These are phyloP conservation scores for Hemileia vastatrix DNA, from an alignment of 1,284 basidiomycete species.

Conservation along the genomic window DNA sequence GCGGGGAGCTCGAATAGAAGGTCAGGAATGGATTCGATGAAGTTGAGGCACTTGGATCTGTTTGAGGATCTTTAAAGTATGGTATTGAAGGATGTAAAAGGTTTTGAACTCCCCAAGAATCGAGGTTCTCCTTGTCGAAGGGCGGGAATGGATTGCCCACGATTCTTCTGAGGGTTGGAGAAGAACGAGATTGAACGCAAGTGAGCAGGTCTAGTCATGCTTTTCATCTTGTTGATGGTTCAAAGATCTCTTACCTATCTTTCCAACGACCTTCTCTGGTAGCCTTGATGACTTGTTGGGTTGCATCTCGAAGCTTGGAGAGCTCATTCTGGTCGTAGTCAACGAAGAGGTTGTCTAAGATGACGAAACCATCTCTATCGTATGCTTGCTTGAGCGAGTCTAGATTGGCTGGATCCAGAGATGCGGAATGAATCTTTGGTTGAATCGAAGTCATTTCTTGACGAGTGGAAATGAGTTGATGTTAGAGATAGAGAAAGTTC, in stretches of 20 bases:
- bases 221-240: neutral
- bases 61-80: constrained; percentile 55
- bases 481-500: too few relatives aligned
- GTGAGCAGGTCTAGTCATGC: neutral
- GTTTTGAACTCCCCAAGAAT: constrained; percentile 72
- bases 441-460: too few relatives aligned
- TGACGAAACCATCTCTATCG: constrained; percentile 60
- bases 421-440: too few relatives aligned
- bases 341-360: constrained; percentile 57
- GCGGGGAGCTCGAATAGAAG: too few relatives aligned
- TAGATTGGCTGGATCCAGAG: too few relatives aligned
- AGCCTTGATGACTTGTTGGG: constrained; percentile 51
- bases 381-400: constrained; percentile 50
- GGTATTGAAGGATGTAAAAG: constrained; percentile 64
- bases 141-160: constrained; percentile 77
- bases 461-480: too few relatives aligned
- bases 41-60: constrained; percentile 52
- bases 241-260: too few relatives aligned
- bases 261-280: constrained; percentile 60
- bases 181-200: too few relatives aligned
- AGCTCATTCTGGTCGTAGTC: constrained; percentile 48
- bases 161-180: constrained; percentile 56
- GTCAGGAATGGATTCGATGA: constrained; percentile 21
- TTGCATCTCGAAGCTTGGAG: constrained; percentile 51
- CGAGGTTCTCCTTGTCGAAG: constrained; percentile 54